Evolutionary conservation across 306 rosid species (phyloP).

Genomic region (Hippophae rhamnoides): DNA sequence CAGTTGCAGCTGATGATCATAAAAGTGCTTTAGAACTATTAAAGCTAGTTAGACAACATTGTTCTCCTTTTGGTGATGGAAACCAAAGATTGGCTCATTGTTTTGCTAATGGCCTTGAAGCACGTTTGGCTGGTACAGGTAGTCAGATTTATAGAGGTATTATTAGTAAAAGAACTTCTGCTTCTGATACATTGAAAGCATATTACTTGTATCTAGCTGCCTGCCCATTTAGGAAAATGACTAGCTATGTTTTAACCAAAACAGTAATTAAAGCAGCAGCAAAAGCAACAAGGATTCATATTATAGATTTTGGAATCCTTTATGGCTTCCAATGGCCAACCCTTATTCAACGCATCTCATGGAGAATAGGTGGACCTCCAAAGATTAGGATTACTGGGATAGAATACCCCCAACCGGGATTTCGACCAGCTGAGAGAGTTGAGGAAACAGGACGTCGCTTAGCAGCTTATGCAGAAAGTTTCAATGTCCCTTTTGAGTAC

Average conservation of each 20-base stretch:
- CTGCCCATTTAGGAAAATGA: constrained; percentile 72
- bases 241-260: constrained; percentile 52
- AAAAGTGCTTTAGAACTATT: constrained; percentile 58
- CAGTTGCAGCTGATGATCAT: constrained; percentile 87
- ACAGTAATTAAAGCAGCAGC: constrained; percentile 33
- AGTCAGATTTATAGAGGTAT: constrained; percentile 90
- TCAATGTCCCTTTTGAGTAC: constrained; percentile 72
- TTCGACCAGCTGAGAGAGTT: constrained; percentile 88
- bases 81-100: constrained; percentile 78
- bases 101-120: constrained; percentile 91
- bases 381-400: constrained; percentile 83
- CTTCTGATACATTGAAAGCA: constrained; percentile 70
- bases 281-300: constrained; percentile 49
- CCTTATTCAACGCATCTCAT: constrained; percentile 51
- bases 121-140: constrained; percentile 95
- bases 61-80: constrained; percentile 73
- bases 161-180: constrained; percentile 53
- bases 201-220: constrained; percentile 75
- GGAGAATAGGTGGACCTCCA: constrained; percentile 64
- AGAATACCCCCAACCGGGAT: constrained; percentile 91
- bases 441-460: constrained; percentile 84
- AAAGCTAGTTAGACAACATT: constrained; percentile 64
- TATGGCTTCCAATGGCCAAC: constrained; percentile 99
- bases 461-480: constrained; percentile 63
- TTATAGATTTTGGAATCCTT: constrained; percentile 86